phyloP scores from a whole-genome alignment of 495 filamentous ascomycete species.

The Neurospora sp. region DNA sequence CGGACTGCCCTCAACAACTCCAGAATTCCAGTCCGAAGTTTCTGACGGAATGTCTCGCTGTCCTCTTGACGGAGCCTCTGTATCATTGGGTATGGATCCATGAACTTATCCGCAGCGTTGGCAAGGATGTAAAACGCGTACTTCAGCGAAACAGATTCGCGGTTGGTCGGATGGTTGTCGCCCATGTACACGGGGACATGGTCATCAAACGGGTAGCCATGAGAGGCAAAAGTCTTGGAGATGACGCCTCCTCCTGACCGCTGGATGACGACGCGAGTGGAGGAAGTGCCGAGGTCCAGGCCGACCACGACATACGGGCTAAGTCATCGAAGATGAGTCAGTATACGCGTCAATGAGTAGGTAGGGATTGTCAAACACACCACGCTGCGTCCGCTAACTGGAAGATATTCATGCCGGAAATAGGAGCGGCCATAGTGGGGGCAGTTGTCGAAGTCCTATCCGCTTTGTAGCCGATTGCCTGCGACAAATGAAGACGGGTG shows the following conservation, averaged over 20 bases:
- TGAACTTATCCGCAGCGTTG: background rate
- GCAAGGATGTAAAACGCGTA: background rate
- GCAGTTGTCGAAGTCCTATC: background rate
- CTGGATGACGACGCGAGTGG: background rate
- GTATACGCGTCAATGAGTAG: background rate
- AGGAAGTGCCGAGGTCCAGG: background rate
- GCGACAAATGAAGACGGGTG: background rate
- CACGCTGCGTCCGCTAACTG: rapidly evolving
- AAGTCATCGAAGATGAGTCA: background rate
- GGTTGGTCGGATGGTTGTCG: background rate
- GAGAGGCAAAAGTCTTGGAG: background rate
- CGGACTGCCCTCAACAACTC: background rate
- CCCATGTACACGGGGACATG: background rate
- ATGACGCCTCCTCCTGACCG: no score
- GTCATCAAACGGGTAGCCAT: background rate
- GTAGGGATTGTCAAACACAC: background rate
- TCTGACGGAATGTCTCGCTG: background rate
- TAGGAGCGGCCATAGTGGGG: background rate
- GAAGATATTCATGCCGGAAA: background rate
- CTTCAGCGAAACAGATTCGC: background rate
- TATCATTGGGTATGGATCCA: background rate
- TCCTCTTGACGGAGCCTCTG: background rate
- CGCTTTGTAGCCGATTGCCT: background rate
- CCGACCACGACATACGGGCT: background rate
- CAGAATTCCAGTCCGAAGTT: background rate